A percentile compares a stretch with the other conserved stretches of the same genome.
phyloP scores from a whole-genome alignment of 78 protist genomes.

The Dictyostelium citrinum region DNA sequence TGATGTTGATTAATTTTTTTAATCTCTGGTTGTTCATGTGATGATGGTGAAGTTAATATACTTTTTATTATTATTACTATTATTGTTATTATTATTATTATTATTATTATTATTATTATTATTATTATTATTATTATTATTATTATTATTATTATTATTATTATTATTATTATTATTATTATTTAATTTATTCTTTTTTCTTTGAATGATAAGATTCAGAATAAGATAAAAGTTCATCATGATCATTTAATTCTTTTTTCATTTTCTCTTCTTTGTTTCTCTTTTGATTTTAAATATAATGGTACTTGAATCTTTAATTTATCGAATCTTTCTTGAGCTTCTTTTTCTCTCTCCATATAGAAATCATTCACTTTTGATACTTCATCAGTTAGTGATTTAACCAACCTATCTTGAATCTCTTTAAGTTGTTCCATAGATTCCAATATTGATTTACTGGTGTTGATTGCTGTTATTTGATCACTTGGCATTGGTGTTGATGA shows the following conservation, averaged over 20 bases:
- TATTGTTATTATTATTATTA: not conserved
- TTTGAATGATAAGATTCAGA: not conserved
- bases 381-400: constrained; percentile 1
- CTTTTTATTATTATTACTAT: not conserved
- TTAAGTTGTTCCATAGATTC: constrained; percentile 2
- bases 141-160: not conserved
- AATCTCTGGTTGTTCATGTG: not conserved
- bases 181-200: not conserved
- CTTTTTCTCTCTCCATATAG: constrained; percentile 49
- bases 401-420: constrained; percentile 33
- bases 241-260: not conserved
- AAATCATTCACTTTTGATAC: constrained; percentile 40
- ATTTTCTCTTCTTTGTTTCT: not conserved
- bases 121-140: not conserved
- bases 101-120: not conserved
- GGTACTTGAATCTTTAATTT: constrained; percentile 32
- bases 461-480: not conserved
- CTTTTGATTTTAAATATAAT: not conserved
- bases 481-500: not conserved
- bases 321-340: constrained; percentile 51
- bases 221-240: not conserved
- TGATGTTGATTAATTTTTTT: constrained; percentile 1
- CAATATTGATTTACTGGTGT: not conserved
- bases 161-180: not conserved
- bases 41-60: not conserved